Base-by-base conservation (phyloP, 345 rosid species). In the Mangifera indica region DNA sequence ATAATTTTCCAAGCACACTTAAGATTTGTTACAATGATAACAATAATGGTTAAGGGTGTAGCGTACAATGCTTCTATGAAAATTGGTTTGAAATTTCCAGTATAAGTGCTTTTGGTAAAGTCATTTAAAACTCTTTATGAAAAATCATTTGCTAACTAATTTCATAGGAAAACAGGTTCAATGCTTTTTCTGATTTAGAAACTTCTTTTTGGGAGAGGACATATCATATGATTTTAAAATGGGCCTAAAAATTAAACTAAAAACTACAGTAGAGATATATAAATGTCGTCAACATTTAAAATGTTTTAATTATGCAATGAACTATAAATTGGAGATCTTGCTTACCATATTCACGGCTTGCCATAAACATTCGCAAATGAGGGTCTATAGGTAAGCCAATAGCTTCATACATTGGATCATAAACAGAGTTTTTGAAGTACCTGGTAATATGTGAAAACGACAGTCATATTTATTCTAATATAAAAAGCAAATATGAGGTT, bases 351-450 rank as follows among this genome's bases (percentile, higher is more conserved):
- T 37, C 64, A 22, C 25, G 46, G 10, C 26, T 77, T 12, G 76
- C 59, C 25, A 60, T 21, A 63, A 84, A 80, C 53, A 77, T 40
- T 73, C 84, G 60, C 55, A 84, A 57, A 66, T 81, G 82, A 13
- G 84, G 87, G 42, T 84, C 85, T 22, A 80, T 34, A 4, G 85
- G 87, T 18, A 82, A 52, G 2, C 84, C 85, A 69, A 73, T 65
- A 15, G 79, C 69, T 77, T 74, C 82, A 69, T 80, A 82, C n/a
- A 59, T 40, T 12, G 85, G 84, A 69, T 84, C 84, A 29, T 84
- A 84, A 9, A 80, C 9, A 53, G 49, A 34, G 66, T 71, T 75
- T 57, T 45, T 46, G 10, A 26, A 32, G 7, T 22, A 5, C 78
- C 76, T 81, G 71, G n/a, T 20, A 12, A 14, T 64, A 21, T 10